These are phyloP conservation scores for Tinospora cordifolia DNA, from an alignment of 164 flowering plant species.

Conservation along the genomic window DNA sequence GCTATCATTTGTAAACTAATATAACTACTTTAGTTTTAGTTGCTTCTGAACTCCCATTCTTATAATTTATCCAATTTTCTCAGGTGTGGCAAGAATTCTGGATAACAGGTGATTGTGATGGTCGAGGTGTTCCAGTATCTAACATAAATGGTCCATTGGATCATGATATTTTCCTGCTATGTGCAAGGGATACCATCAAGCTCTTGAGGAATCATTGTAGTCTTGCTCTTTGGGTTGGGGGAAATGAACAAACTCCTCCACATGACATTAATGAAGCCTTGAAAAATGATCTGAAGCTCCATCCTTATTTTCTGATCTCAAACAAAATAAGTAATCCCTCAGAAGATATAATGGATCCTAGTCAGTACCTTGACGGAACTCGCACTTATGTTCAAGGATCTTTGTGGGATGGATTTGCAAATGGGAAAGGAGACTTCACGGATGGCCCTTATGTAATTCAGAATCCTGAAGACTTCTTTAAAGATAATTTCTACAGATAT, in stretches of 20 bases:
- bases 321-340: slow-evolving; percentile 15
- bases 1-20: neutral
- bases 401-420: slow-evolving; percentile 98
- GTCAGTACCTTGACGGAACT: slow-evolving; percentile 89
- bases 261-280: slow-evolving; percentile 70
- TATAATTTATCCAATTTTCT: slow-evolving; percentile 15
- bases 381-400: slow-evolving; percentile 86
- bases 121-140: slow-evolving; percentile 86
- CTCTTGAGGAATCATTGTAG: slow-evolving; percentile 92
- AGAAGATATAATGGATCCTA: slow-evolving; percentile 55
- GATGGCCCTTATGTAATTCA: slow-evolving; percentile 98
- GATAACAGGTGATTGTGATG: slow-evolving; percentile 97
- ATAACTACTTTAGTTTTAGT: neutral
- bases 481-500: slow-evolving; percentile 59
- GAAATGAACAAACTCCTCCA: slow-evolving; percentile 95
- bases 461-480: slow-evolving; percentile 86
- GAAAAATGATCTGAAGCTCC: slow-evolving; percentile 58
- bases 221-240: slow-evolving; percentile 99
- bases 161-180: slow-evolving; percentile 79
- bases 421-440: slow-evolving; percentile 75
- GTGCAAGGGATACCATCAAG: slow-evolving; percentile 92
- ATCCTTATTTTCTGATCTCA: slow-evolving; percentile 47
- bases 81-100: slow-evolving; percentile 99
- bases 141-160: slow-evolving; percentile 90
- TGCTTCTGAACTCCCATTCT: neutral